These are phyloP conservation scores for Escovopsis sp. DNA, from an alignment of 2,329 filamentous ascomycete genomes.

Conservation along the genomic window DNA sequence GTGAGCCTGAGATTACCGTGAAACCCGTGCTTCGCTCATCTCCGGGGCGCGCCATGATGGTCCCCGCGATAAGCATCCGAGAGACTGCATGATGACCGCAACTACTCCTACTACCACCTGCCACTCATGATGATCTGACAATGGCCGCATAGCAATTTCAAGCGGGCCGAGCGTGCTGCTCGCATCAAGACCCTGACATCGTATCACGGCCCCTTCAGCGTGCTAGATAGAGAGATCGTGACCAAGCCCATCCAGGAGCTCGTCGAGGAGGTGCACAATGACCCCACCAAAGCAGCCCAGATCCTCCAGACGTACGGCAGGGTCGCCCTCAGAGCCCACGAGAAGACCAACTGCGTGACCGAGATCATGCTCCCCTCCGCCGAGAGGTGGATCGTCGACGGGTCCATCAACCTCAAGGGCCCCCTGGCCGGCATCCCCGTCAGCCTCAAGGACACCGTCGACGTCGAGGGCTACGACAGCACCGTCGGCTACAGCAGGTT, in stretches of 20 bases:
- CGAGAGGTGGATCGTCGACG: slow-evolving; percentile 51
- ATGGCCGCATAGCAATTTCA: slow-evolving; percentile 45
- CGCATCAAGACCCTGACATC: slow-evolving; percentile 52
- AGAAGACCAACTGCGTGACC: slow-evolving; percentile 79
- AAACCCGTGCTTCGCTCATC: no score
- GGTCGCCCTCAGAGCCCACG: slow-evolving; percentile 68
- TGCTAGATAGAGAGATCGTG: slow-evolving; percentile 51
- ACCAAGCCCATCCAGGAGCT: slow-evolving; percentile 62
- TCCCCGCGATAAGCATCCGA: no score
- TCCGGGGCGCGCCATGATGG: no score
- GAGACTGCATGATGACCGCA: neutral
- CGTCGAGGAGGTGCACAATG: slow-evolving; percentile 63
- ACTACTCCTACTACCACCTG: neutral
- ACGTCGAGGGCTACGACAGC: slow-evolving; percentile 70
- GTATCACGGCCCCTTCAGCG: slow-evolving; percentile 53
- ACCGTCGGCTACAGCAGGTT: slow-evolving; percentile 68
- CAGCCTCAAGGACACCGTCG: slow-evolving; percentile 67
- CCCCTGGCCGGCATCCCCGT: slow-evolving; percentile 79
- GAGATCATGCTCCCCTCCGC: slow-evolving; percentile 71
- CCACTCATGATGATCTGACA: neutral
- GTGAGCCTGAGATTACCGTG: slow-evolving; percentile 30
- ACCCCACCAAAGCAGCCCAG: slow-evolving; percentile 48
- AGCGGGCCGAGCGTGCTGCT: slow-evolving; percentile 59
- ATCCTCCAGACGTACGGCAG: slow-evolving; percentile 81
- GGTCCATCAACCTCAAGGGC: slow-evolving; percentile 56